phyloP scores from a whole-genome alignment of 1,284 basidiomycete genomes.

The Agaricales sp. region DNA sequence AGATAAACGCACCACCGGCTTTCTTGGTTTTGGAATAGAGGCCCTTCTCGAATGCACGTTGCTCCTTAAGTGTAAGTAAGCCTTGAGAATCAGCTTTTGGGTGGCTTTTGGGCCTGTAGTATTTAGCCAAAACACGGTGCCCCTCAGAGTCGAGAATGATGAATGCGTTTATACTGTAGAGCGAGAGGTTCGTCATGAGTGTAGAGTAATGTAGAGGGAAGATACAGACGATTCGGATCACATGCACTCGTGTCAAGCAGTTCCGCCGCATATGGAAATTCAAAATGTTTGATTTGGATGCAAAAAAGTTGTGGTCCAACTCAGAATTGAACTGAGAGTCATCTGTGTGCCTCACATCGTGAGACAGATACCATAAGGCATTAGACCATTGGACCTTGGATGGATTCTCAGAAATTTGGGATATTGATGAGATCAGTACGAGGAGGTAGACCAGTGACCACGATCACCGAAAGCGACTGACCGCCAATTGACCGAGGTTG shows the following conservation, averaged over 20 bases:
- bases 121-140: constrained; percentile 91
- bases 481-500: too few species aligned
- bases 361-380: too few species aligned
- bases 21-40: constrained; percentile 94
- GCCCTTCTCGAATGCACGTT: constrained; percentile 91
- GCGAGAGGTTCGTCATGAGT: constrained; percentile 57
- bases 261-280: constrained; percentile 1
- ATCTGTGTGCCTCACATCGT: too few species aligned
- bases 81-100: constrained; percentile 54
- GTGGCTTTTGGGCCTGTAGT: constrained; percentile 76
- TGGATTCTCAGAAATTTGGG: too few species aligned
- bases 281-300: too few species aligned
- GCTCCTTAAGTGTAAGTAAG: constrained; percentile 78
- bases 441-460: too few species aligned
- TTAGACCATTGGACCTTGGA: too few species aligned
- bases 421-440: too few species aligned
- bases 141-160: constrained; percentile 92
- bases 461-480: too few species aligned
- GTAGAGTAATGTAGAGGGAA: constrained; percentile 1
- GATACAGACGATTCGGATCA: too few species aligned
- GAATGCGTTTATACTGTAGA: constrained; percentile 83
- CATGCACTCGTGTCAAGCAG: neutral
- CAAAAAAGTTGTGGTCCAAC: too few species aligned
- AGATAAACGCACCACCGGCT: constrained; percentile 58
- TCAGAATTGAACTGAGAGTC: too few species aligned